These are phyloP conservation scores for Panus rudis DNA, from an alignment of 768 basidiomycete species.

Conservation along the genomic window DNA sequence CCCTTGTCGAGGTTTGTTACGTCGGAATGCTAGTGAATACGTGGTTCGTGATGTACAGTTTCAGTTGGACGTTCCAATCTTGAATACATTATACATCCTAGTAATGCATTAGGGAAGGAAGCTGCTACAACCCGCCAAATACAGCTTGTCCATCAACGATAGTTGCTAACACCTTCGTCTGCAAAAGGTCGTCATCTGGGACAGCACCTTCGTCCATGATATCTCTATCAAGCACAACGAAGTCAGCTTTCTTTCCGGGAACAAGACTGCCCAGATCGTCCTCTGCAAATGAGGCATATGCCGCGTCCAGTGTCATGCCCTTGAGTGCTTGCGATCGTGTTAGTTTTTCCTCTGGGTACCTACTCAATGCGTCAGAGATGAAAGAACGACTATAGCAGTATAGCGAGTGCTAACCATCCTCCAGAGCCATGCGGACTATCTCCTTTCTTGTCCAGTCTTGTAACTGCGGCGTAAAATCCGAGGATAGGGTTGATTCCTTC, in stretches of 20 bases:
- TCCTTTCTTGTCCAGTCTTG: constrained; percentile 62
- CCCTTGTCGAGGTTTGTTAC: no score
- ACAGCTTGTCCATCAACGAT: constrained; percentile 66
- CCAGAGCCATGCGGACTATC: constrained; percentile 73
- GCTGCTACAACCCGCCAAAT: constrained; percentile 49
- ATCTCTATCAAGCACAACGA: constrained; percentile 74
- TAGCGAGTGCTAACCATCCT: constrained; percentile 62
- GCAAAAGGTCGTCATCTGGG: constrained; percentile 51
- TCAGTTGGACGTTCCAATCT: no score
- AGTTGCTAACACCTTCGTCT: constrained; percentile 62
- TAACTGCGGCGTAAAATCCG: constrained; percentile 85
- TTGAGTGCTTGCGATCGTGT: constrained; percentile 78
- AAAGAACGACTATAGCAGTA: no score
- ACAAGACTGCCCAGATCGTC: constrained; percentile 62
- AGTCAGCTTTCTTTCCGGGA: constrained; percentile 81
- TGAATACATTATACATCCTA: no score
- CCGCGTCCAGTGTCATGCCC: constrained; percentile 87
- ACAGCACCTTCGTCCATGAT: constrained; percentile 60
- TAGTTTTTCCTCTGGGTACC: constrained; percentile 72
- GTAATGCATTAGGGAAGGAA: no score
- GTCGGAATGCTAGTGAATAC: no score
- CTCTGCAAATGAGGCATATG: constrained; percentile 82
- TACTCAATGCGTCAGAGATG: constrained; percentile 20
- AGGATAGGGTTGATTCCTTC: constrained; percentile 85
- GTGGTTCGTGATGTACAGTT: no score